A percentile compares a stretch with the other conserved stretches of the same genome.
Evolutionary conservation across 2,329 filamentous ascomycete species (phyloP).

Genomic region (Biscogniauxia sp.): DNA sequence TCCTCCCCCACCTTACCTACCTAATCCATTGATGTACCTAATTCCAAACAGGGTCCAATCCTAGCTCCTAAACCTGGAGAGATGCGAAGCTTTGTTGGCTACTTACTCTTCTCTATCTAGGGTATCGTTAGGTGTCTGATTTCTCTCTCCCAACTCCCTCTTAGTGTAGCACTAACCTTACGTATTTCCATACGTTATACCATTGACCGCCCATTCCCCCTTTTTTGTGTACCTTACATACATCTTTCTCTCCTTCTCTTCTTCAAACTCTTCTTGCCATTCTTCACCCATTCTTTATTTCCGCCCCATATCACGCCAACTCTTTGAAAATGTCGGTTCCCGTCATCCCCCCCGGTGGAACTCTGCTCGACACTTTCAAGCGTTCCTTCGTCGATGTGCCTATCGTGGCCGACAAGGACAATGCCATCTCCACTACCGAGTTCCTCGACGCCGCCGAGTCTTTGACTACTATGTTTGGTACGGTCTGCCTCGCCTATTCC

Average conservation of each 20-base stretch:
- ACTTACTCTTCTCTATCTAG: too few species aligned
- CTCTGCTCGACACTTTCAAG: constrained; percentile 83
- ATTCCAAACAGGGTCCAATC: too few species aligned
- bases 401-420: constrained; percentile 68
- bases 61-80: too few species aligned
- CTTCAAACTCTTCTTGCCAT: not conserved
- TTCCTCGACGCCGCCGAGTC: constrained; percentile 92
- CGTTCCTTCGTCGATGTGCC: constrained; percentile 82
- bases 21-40: too few species aligned
- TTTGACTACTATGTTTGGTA: constrained; percentile 83
- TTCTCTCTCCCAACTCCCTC: not conserved
- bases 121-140: too few species aligned
- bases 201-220: not conserved
- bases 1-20: too few species aligned
- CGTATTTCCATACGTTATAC: not conserved
- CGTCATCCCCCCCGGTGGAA: constrained; percentile 61
- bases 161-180: too few species aligned
- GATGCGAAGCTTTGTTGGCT: too few species aligned
- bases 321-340: constrained; percentile 47
- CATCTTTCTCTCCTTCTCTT: not conserved
- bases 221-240: not conserved
- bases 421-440: constrained; percentile 76
- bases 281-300: not conserved
- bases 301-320: not conserved
- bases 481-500: constrained; percentile 9